A percentile compares a stretch with the other conserved stretches of the same genome.
These are phyloP conservation scores for Aquanectria penicillioides DNA, from an alignment of 2,329 filamentous ascomycete genomes.

Conservation along the genomic window DNA sequence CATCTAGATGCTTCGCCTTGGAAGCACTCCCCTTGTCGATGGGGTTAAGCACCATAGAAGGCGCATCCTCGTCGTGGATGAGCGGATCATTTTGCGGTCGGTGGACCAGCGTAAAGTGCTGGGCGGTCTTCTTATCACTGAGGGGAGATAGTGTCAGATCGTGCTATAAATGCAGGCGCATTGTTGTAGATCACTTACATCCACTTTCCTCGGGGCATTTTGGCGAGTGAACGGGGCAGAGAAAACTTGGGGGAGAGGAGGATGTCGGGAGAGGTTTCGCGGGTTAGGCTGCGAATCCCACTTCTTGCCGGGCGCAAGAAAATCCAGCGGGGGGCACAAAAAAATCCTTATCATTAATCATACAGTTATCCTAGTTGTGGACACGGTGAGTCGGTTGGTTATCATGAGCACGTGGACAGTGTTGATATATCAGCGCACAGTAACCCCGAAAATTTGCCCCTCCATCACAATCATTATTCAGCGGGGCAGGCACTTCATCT, in stretches of 20 bases:
- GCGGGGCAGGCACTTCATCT: constrained; percentile 39
- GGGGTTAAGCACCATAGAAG: constrained; percentile 89
- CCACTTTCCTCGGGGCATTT: constrained; percentile 81
- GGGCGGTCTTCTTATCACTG: constrained; percentile 87
- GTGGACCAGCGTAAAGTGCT: constrained; percentile 94
- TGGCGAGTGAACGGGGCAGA: constrained; percentile 49
- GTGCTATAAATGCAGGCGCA: neutral
- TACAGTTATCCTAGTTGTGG: constrained; percentile 43
- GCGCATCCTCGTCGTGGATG: constrained; percentile 90
- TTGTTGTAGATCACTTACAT: constrained; percentile 54
- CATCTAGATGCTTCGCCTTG: constrained; percentile 74
- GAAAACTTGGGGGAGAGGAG: constrained; percentile 25
- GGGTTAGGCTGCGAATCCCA: constrained; percentile 42
- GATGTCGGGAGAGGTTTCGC: constrained; percentile 25
- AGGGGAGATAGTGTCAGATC: constrained; percentile 22
- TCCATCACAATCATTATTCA: constrained; percentile 57
- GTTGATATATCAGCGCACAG: constrained; percentile 25
- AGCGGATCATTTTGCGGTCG: constrained; percentile 96
- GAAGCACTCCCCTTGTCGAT: constrained; percentile 46
- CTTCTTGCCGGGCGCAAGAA: constrained; percentile 40
- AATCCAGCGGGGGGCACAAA: constrained; percentile 43
- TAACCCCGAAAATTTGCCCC: constrained; percentile 58
- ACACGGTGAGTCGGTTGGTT: constrained; percentile 39
- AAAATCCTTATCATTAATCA: constrained; percentile 42
- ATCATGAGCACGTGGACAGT: constrained; percentile 40